These are phyloP conservation scores for Pseudozyma pruni DNA, from an alignment of 1,284 basidiomycete genomes.

Conservation along the genomic window DNA sequence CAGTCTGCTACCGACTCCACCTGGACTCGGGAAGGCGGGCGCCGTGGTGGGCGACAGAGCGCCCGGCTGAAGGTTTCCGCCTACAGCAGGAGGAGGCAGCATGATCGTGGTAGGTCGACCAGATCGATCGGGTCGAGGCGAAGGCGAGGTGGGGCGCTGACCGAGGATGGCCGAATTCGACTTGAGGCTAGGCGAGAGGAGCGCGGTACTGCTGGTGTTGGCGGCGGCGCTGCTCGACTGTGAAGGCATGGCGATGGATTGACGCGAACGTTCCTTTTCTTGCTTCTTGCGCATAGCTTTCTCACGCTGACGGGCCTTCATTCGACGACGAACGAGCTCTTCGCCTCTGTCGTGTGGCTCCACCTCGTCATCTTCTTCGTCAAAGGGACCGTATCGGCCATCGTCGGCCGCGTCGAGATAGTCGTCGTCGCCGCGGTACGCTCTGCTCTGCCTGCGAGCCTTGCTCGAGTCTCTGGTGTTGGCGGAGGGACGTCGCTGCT, in stretches of 20 bases:
- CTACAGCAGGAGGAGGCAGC: constrained; percentile 43
- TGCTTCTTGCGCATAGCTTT: constrained; percentile 64
- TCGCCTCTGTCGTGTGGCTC: constrained; percentile 71
- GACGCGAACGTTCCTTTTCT: constrained; percentile 56
- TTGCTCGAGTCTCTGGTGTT: constrained; percentile 38
- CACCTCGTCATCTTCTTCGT: constrained; percentile 70
- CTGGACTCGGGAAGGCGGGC: constrained; percentile 38
- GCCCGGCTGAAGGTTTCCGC: constrained; percentile 11
- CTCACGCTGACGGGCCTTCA: constrained; percentile 70
- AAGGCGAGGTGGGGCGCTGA: constrained; percentile 43
- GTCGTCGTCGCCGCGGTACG: constrained; percentile 30
- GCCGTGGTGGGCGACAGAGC: constrained; percentile 35
- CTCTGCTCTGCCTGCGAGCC: constrained; percentile 34
- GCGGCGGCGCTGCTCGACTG: neutral
- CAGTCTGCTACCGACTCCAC: constrained; percentile 14
- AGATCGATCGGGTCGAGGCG: constrained; percentile 46
- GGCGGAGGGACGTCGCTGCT: constrained; percentile 31
- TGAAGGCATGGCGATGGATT: constrained; percentile 19
- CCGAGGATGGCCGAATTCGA: constrained; percentile 19
- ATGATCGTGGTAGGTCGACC: constrained; percentile 54
- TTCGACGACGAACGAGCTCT: constrained; percentile 71
- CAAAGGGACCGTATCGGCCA: constrained; percentile 45
- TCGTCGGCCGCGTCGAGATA: constrained; percentile 44
- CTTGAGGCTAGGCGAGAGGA: constrained; percentile 34
- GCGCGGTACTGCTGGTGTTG: constrained; percentile 12